Conservation (phyloP, 2,329 filamentous ascomycete species). For the Colletotrichum spinosum region DNA sequence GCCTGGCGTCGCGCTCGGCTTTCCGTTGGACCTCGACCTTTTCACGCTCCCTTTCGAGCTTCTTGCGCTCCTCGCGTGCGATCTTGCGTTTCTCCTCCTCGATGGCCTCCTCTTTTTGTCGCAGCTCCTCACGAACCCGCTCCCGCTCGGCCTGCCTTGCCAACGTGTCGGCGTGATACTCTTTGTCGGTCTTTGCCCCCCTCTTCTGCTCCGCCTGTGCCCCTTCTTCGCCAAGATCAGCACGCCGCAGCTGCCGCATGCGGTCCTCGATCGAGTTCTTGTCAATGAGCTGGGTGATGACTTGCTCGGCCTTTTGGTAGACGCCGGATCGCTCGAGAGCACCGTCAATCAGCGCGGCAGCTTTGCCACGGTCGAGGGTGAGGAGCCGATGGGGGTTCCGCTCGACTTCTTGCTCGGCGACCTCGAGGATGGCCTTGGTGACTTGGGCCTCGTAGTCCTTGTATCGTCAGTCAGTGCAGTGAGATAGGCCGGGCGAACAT, state of each 20-base stretch:
- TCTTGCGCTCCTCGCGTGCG: constrained; percentile 66
- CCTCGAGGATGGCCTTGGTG: constrained; percentile 73
- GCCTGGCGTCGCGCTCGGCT: constrained; percentile 62
- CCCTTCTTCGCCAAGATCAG: constrained; percentile 76
- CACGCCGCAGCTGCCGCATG: constrained; percentile 74
- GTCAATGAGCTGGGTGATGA: constrained; percentile 74
- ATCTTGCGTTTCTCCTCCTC: constrained; percentile 72
- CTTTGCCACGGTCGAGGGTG: constrained; percentile 78
- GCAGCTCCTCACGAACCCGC: constrained; percentile 69
- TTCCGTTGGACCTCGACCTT: constrained; percentile 62
- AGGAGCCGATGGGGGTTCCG: constrained; percentile 78
- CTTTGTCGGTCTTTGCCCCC: constrained; percentile 79
- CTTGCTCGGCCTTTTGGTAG: constrained; percentile 77
- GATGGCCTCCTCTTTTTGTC: constrained; percentile 68
- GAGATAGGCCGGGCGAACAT: constrained; percentile 43
- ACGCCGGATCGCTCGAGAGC: constrained; percentile 81
- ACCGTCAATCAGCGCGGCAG: constrained; percentile 81
- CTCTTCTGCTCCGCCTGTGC: constrained; percentile 73
- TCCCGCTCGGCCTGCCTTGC: constrained; percentile 71
- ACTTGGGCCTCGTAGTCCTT: constrained; percentile 79
- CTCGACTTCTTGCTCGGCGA: constrained; percentile 80
- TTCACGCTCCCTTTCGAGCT: constrained; percentile 60
- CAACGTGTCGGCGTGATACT: constrained; percentile 76
- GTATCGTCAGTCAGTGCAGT: constrained; percentile 3
- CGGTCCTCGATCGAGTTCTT: constrained; percentile 74